A percentile compares a stretch with the other conserved stretches of the same genome.
Conservation (phyloP, 108 stramenopile genomes). For the Tribonema minus region DNA sequence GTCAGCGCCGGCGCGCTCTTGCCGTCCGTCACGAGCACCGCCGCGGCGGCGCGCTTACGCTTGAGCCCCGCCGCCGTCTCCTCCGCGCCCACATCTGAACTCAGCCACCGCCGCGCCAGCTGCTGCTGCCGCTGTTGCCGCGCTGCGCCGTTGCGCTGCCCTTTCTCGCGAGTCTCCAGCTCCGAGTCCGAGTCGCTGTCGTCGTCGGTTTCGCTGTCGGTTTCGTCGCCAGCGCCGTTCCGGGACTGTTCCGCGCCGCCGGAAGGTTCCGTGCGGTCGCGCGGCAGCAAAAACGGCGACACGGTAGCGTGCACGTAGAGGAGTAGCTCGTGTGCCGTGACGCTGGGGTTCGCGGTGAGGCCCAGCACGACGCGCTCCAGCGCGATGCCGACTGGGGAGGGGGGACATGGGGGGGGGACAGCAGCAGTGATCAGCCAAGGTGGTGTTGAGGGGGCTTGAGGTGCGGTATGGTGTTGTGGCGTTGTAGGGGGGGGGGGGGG, state of each 20-base stretch:
- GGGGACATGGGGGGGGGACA: not conserved
- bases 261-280: not conserved
- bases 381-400: slow-evolving; percentile 3
- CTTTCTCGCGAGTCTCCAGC: too few species aligned
- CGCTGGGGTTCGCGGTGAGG: slow-evolving; percentile 46
- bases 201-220: slow-evolving; percentile 17
- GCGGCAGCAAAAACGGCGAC: slow-evolving; percentile 45
- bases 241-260: not conserved
- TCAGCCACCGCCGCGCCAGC: slow-evolving; percentile 30
- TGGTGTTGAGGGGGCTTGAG: too few species aligned
- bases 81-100: slow-evolving; percentile 8
- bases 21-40: slow-evolving; percentile 35
- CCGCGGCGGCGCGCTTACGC: slow-evolving; percentile 25
- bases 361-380: slow-evolving; percentile 42
- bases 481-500: too few species aligned
- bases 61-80: slow-evolving; percentile 21
- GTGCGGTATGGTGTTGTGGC: too few species aligned
- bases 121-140: too few species aligned
- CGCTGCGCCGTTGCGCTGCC: not conserved
- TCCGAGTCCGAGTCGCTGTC: not conserved
- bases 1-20: slow-evolving; percentile 48
- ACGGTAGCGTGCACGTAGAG: slow-evolving; percentile 55
- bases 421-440: too few species aligned
- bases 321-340: slow-evolving; percentile 48
- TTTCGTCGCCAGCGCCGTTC: slow-evolving; percentile 1